Percentiles rank a stretch among this genome's conserved stretches.
Evolutionary conservation across 2,329 filamentous ascomycete species (phyloP).

Genomic region (Nemania bipapillata): DNA sequence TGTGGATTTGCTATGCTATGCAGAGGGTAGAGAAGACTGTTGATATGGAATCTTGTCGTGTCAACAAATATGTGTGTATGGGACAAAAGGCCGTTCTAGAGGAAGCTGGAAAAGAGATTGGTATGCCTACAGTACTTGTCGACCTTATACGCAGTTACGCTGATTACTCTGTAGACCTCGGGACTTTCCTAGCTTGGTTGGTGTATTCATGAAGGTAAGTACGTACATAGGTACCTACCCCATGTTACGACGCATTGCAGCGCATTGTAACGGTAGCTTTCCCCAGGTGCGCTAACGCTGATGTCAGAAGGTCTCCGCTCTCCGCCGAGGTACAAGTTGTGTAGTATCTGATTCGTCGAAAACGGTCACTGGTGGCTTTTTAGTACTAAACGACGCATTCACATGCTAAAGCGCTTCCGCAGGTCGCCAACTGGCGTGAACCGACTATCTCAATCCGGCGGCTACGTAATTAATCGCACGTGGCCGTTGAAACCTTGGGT

Average conservation of each 20-base stretch:
- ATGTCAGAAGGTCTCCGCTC: constrained; percentile 39
- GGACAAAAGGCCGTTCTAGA: constrained; percentile 14
- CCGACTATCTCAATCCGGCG: constrained; percentile 1
- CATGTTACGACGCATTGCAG: constrained; percentile 18
- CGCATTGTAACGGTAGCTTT: constrained; percentile 16
- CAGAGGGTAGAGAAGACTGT: background rate
- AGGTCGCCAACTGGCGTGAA: background rate
- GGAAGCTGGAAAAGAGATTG: constrained; percentile 18
- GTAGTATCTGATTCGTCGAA: constrained; percentile 29
- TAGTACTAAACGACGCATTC: constrained; percentile 33
- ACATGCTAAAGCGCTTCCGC: constrained; percentile 34
- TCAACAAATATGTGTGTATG: constrained; percentile 16
- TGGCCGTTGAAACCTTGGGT: background rate
- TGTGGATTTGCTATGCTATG: constrained; percentile 1
- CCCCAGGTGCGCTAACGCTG: constrained; percentile 38
- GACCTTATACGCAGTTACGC: background rate
- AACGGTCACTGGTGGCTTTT: constrained; percentile 2
- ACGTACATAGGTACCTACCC: background rate
- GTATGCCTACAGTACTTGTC: no score
- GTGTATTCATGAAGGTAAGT: no score
- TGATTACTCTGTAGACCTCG: constrained; percentile 33
- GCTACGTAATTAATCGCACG: background rate
- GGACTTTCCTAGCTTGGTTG: constrained; percentile 32
- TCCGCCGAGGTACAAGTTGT: constrained; percentile 36
- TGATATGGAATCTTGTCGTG: constrained; percentile 1